phyloP scores from a whole-genome alignment of 1,284 basidiomycete species.

The Sporisorium scitamineum region DNA sequence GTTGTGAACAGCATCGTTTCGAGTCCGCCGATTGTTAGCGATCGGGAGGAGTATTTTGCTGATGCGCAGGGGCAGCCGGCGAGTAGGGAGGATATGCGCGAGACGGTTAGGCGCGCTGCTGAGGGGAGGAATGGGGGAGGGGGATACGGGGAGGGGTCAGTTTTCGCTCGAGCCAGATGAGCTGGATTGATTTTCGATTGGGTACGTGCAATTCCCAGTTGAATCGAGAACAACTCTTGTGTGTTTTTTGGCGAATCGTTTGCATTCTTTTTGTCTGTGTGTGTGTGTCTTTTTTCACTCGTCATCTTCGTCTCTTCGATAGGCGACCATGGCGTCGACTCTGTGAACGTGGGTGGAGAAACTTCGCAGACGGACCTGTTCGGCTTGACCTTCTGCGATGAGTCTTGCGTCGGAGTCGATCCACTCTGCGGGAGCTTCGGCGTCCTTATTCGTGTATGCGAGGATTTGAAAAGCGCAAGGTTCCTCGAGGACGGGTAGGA shows the following conservation, averaged over 20 bases:
- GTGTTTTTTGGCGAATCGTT: background rate
- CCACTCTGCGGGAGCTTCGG: slow-evolving; percentile 90
- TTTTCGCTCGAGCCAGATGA: slow-evolving; percentile 44
- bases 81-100: slow-evolving; percentile 30
- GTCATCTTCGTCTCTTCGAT: slow-evolving; percentile 69
- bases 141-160: background rate
- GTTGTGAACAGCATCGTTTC: slow-evolving; percentile 38
- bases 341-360: slow-evolving; percentile 70
- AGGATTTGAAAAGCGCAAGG: slow-evolving; percentile 92
- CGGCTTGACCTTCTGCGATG: slow-evolving; percentile 93
- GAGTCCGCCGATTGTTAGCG: slow-evolving; percentile 41
- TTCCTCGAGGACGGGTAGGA: slow-evolving; percentile 93
- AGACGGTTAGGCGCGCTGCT: slow-evolving; percentile 28
- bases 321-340: slow-evolving; percentile 71
- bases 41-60: slow-evolving; percentile 29
- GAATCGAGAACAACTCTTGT: too few species aligned
- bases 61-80: background rate
- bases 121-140: slow-evolving; percentile 11
- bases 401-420: slow-evolving; percentile 93
- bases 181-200: slow-evolving; percentile 23
- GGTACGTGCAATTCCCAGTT: background rate
- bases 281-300: slow-evolving; percentile 35
- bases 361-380: slow-evolving; percentile 80
- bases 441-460: slow-evolving; percentile 78
- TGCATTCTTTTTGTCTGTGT: background rate